These are phyloP conservation scores for Maudiozyma serrabonitensis DNA, from an alignment of 805 yeast species.

Conservation along the genomic window DNA sequence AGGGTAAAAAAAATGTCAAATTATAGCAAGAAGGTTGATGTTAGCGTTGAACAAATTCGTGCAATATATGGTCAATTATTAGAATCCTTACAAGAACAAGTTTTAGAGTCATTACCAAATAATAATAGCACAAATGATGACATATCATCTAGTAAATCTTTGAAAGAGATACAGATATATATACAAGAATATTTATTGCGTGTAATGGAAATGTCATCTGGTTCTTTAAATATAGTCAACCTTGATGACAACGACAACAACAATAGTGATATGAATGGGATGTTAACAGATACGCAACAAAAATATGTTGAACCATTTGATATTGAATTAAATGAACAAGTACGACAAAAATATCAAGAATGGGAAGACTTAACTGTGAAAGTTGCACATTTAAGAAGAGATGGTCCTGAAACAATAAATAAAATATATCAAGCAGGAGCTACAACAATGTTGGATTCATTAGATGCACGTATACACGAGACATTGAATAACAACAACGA, in stretches of 20 bases:
- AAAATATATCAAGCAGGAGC: constrained; percentile 24
- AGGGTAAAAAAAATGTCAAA: not conserved
- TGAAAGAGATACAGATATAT: constrained; percentile 11
- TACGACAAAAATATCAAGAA: constrained; percentile 45
- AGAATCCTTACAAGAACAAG: constrained; percentile 17
- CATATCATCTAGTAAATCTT: constrained; percentile 4
- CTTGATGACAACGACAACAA: constrained; percentile 18
- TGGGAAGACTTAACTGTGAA: constrained; percentile 56
- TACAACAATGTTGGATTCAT: constrained; percentile 24
- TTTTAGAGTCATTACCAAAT: constrained; percentile 12
- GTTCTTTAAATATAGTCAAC: constrained; percentile 53
- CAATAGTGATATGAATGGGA: constrained; percentile 7
- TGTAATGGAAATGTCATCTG: constrained; percentile 43
- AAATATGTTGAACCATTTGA: constrained; percentile 60
- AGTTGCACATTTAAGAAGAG: constrained; percentile 45
- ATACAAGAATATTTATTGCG: constrained; percentile 17
- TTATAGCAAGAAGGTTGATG: not conserved
- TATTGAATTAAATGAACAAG: constrained; percentile 45
- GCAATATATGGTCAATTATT: constrained; percentile 23
- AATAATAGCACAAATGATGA: not conserved
- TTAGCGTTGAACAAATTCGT: constrained; percentile 15
- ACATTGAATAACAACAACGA: constrained; percentile 1
- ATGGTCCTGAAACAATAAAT: constrained; percentile 38
- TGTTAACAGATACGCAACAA: constrained; percentile 13
- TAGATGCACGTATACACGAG: constrained; percentile 14